A percentile compares a stretch with the other conserved stretches of the same genome.
Conservation (phyloP, 371 early-diverging fungal genomes). For the Chytridium lagenaria region DNA sequence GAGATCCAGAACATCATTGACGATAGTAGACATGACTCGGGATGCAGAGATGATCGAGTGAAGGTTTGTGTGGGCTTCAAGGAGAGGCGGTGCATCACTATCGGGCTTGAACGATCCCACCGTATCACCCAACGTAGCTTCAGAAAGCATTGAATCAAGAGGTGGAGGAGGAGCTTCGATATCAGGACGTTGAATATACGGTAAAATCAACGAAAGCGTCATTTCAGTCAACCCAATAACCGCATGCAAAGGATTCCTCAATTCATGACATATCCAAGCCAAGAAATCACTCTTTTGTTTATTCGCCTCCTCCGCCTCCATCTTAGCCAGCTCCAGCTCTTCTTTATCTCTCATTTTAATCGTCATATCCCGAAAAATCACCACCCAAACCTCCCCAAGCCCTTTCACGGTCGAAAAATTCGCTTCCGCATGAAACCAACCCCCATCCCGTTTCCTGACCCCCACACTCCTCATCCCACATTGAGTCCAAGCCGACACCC, state of each 20-base stretch:
- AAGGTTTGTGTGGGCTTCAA: neutral
- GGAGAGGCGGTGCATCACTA: neutral
- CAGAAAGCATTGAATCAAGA: constrained; percentile 8
- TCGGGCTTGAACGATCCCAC: neutral
- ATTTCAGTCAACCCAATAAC: constrained; percentile 19
- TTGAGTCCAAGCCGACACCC: neutral
- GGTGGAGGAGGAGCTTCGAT: neutral
- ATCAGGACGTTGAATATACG: neutral
- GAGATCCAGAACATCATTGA: constrained; percentile 21
- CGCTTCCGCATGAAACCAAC: constrained; percentile 8
- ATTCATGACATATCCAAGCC: constrained; percentile 22
- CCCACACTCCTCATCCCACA: neutral
- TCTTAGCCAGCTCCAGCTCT: constrained; percentile 8
- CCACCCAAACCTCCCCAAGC: constrained; percentile 18
- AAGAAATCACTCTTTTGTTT: neutral
- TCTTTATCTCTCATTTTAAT: neutral
- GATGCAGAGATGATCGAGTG: neutral
- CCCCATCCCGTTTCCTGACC: constrained; percentile 4
- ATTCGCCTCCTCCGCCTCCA: constrained; percentile 16
- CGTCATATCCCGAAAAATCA: constrained; percentile 14
- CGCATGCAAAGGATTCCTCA: constrained; percentile 16
- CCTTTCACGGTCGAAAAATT: constrained; percentile 19
- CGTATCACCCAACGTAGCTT: no score
- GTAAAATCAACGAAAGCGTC: neutral
- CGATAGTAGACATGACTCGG: constrained; percentile 10